Percentiles rank a stretch among this genome's conserved stretches.
phyloP scores from a whole-genome alignment of 257 asterid genomes.

The Lycium barbarum region DNA sequence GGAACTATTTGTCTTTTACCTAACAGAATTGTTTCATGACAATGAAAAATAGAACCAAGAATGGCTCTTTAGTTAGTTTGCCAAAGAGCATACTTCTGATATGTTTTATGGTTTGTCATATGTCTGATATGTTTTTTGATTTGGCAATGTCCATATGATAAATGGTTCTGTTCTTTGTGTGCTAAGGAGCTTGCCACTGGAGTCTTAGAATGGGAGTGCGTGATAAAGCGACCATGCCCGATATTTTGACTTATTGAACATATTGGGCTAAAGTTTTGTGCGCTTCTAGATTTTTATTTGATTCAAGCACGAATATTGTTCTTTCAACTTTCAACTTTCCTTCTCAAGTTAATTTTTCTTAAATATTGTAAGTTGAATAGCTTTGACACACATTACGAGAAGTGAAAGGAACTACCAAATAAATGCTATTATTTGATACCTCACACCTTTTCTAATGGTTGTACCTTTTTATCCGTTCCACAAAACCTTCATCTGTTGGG shows the following conservation, averaged over 20 bases:
- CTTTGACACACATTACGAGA: background rate
- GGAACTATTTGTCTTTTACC: no score
- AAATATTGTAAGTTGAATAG: conserved; percentile 16
- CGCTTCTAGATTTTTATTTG: background rate
- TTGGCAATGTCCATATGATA: background rate
- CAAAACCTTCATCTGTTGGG: background rate
- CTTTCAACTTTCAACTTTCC: background rate
- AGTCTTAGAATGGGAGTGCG: background rate
- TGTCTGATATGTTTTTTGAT: background rate
- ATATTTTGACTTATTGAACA: background rate
- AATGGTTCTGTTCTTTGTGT: background rate
- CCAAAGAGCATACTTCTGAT: background rate
- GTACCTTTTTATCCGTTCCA: background rate
- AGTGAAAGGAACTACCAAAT: background rate
- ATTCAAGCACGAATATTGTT: background rate
- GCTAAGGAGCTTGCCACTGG: background rate
- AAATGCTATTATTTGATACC: background rate
- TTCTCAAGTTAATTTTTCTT: background rate
- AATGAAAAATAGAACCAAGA: background rate
- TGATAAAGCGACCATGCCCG: background rate
- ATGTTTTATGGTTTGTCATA: background rate
- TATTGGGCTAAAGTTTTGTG: background rate
- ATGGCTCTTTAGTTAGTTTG: background rate
- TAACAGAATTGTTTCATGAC: no score
- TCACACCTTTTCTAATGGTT: background rate